Evolutionary conservation across 176 grass and related monocot genomes (phyloP).

Genomic region (Musa itinerans): DNA sequence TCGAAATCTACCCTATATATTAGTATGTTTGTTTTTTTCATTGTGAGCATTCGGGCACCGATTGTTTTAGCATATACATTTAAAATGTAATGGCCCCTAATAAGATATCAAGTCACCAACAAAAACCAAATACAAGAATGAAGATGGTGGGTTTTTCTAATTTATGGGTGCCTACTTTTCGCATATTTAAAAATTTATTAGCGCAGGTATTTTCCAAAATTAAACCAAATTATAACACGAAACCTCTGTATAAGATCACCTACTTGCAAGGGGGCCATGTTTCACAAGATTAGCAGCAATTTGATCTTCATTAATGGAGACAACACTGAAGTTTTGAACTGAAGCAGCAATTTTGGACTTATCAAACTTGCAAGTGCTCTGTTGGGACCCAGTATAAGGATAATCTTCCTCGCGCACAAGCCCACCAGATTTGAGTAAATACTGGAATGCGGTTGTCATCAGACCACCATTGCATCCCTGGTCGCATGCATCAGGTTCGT

Average conservation of each 20-base stretch:
- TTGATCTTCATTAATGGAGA: slow-evolving; percentile 2
- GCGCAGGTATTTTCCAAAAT: no score
- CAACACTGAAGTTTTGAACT: not conserved
- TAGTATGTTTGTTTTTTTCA: no score
- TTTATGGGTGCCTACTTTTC: no score
- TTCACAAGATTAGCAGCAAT: slow-evolving; percentile 12
- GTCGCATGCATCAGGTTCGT: not conserved
- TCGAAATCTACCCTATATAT: no score
- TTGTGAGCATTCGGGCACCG: no score
- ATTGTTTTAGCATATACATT: no score
- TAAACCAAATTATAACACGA: no score
- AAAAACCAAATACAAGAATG: no score
- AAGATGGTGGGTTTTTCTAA: no score
- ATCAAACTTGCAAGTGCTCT: not conserved
- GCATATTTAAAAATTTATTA: no score
- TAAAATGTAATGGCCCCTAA: no score
- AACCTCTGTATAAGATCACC: not conserved
- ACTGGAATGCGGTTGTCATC: slow-evolving; percentile 9
- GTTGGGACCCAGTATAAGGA: slow-evolving; percentile 1
- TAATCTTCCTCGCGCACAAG: slow-evolving; percentile 1
- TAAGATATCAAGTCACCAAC: no score
- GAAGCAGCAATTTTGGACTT: slow-evolving; percentile 4
- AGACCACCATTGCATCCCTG: slow-evolving; percentile 7
- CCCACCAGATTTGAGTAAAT: slow-evolving; percentile 3
- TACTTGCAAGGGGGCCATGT: slow-evolving; percentile 5